These are phyloP conservation scores for Hyaloscypha hepaticicola DNA, from an alignment of 495 filamentous ascomycete genomes.

Conservation along the genomic window DNA sequence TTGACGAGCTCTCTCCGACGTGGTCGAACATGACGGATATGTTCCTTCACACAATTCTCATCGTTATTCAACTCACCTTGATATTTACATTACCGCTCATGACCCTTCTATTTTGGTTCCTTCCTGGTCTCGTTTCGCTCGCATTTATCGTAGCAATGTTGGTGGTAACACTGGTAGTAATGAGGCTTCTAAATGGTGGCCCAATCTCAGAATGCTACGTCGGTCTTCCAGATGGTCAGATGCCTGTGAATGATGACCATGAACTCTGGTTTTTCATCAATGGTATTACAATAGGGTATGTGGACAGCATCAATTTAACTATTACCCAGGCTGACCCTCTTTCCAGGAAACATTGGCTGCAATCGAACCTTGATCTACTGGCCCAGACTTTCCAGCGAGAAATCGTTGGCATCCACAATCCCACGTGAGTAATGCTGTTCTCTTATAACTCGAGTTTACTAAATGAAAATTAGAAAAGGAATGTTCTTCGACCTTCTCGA, in stretches of 20 bases:
- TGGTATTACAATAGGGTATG: slow-evolving; percentile 48
- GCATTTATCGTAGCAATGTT: slow-evolving; percentile 43
- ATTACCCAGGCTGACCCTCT: not conserved
- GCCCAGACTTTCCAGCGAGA: slow-evolving; percentile 71
- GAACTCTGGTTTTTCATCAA: slow-evolving; percentile 77
- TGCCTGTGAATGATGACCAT: slow-evolving; percentile 34
- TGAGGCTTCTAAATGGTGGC: slow-evolving; percentile 17
- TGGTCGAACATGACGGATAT: slow-evolving; percentile 51
- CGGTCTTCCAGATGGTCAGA: slow-evolving; percentile 38
- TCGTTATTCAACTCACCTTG: slow-evolving; percentile 48
- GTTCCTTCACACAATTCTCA: slow-evolving; percentile 49
- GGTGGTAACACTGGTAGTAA: slow-evolving; percentile 2
- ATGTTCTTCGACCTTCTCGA: slow-evolving; percentile 72
- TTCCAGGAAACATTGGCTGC: slow-evolving; percentile 56
- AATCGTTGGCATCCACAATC: slow-evolving; percentile 76
- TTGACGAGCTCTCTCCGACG: slow-evolving; percentile 26
- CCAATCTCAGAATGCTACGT: slow-evolving; percentile 19
- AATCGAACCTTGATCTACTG: slow-evolving; percentile 67
- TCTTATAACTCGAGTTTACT: not conserved
- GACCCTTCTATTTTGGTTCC: slow-evolving; percentile 45
- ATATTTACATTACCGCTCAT: slow-evolving; percentile 29
- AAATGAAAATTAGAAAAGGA: slow-evolving; percentile 43
- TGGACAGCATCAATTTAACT: not conserved
- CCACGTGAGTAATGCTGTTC: slow-evolving; percentile 41
- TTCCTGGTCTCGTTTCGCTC: slow-evolving; percentile 32